Evolutionary conservation across 1,284 basidiomycete species (phyloP), one percentile per base, ranked within the genome.

Genomic region (Cryptococcus sp.): DNA sequence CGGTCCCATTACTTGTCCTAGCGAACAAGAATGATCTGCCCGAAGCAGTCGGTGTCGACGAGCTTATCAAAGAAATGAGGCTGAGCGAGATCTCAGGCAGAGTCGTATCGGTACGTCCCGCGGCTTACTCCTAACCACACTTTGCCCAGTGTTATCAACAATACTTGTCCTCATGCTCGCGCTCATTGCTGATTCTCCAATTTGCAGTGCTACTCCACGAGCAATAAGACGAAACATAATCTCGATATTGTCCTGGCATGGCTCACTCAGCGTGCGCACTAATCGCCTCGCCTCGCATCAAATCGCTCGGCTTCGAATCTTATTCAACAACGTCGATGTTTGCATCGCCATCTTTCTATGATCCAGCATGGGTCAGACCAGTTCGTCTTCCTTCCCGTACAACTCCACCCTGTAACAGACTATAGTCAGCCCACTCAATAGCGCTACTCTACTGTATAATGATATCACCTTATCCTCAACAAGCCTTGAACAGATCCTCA

Each of bases 21-120:
- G 95, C 93, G 1, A 98, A 97, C 79, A 99, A 99, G 82, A 96
- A 93, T 70, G 95, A 98, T 72, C 68, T 98, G 1, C 83, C 87
- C 2, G 85, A 82, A 13, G 90, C 93, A 58, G 86, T 89, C 1
- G 79, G 85, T 13, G 89, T 94, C 1, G 90, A 93, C 67, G 91
- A 96, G 59, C 81, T 98, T 50, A 94, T 98, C 59, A 82, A 82
- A 40, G 85, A 85, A 55, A 81, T 98, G 91, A 91, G 65, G 5
- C 67, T 94, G 38, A 86, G 89, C 68, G 90, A 88, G 73, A 89
- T 96, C 41, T 82, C 84, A n/a, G 87, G 88, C 53, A 80, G 92
- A 49, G 86, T 89, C 40, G 91, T 93, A 51, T 93, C 91, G 20
- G 91, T 93, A 73, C 75, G 91, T 80, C 57, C 55, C 29, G 55